Evolutionary conservation across 768 basidiomycete species (phyloP), one percentile per base, ranked within the genome.

Genomic region (Terana coerulea): DNA sequence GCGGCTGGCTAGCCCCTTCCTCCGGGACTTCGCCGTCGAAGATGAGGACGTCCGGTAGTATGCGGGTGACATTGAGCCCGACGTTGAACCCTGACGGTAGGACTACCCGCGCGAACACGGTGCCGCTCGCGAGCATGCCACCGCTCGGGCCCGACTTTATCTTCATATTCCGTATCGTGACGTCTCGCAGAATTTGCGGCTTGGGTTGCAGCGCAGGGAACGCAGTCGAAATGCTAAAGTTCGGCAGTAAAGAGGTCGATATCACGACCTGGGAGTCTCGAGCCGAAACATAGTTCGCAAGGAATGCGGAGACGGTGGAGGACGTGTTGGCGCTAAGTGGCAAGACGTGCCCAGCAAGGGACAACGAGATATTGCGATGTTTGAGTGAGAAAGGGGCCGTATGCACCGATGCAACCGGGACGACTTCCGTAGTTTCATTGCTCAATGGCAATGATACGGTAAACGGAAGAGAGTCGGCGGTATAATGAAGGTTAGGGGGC

Each of bases 141-240:
- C 58, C 59, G 37, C 73, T 73, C 5, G 58, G 55, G 24, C 55
- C 51, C 8, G 60, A 70, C 53, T 74, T 80, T 51, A 91, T 74
- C 59, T 77, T 79, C 90, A 92, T 91, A 60, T 87, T 76, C 36
- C 74, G 75, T 53, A 92, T 84, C 3, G 86, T 86, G 36, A 92
- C 83, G 56, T 88, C 72, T 11, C 78, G 79, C 12, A 93, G 72
- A 30, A 93, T 69, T 24, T 78, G 71, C 1, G 91, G 89, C 22
- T 73, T 76, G 4, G 82, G 80, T 40, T 72, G 64, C 1, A 85
- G 86, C 0, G 78, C 76, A 2, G 90, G 91, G 59, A 92, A 91
- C 1, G 70, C 65, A 15, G 79, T 71, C 41, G 67, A 53, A 24
- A 80, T 57, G 19, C 68, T 56, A 24, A 84, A 61, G 30, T 64